Conservation (phyloP, 2,329 filamentous ascomycete species). For the Arthrobotrys musiformis region DNA sequence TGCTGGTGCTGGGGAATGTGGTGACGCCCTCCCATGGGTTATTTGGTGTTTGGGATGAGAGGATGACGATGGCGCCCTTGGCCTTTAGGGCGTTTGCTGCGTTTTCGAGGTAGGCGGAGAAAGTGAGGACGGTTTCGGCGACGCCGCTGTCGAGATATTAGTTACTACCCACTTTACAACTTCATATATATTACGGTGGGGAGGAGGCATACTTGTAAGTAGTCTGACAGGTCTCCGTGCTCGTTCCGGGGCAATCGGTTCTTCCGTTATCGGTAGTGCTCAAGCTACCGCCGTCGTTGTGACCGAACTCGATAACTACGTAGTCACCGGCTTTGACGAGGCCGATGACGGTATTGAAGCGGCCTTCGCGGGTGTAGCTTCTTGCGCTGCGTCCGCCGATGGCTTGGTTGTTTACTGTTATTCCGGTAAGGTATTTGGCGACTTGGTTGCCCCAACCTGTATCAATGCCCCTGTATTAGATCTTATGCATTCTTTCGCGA, state of each 20-base stretch:
- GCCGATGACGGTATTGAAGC: slow-evolving; percentile 70
- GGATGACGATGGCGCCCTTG: slow-evolving; percentile 72
- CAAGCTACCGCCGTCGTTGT: slow-evolving; percentile 74
- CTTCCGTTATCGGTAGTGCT: slow-evolving; percentile 46
- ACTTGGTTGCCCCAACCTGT: slow-evolving; percentile 58
- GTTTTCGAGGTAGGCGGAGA: slow-evolving; percentile 46
- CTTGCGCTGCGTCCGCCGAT: slow-evolving; percentile 74
- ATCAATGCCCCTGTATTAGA: neutral
- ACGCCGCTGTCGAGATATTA: slow-evolving; percentile 30
- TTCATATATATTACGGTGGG: neutral
- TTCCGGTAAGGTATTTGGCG: slow-evolving; percentile 57
- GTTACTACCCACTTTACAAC: neutral
- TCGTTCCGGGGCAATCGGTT: slow-evolving; percentile 33
- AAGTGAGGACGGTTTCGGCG: slow-evolving; percentile 52
- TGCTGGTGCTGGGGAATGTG: slow-evolving; percentile 63
- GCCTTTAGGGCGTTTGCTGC: slow-evolving; percentile 57
- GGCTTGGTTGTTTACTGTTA: slow-evolving; percentile 71
- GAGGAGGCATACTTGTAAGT: slow-evolving; percentile 27
- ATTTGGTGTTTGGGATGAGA: slow-evolving; percentile 71
- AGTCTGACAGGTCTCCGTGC: slow-evolving; percentile 31
- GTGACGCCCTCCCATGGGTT: slow-evolving; percentile 69
- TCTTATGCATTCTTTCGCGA: neutral
- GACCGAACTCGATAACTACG: slow-evolving; percentile 77
- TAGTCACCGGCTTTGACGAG: slow-evolving; percentile 70
- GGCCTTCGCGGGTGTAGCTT: slow-evolving; percentile 74